phyloP scores from a whole-genome alignment of 2,329 filamentous ascomycete genomes.

The Epichloe bromicola region DNA sequence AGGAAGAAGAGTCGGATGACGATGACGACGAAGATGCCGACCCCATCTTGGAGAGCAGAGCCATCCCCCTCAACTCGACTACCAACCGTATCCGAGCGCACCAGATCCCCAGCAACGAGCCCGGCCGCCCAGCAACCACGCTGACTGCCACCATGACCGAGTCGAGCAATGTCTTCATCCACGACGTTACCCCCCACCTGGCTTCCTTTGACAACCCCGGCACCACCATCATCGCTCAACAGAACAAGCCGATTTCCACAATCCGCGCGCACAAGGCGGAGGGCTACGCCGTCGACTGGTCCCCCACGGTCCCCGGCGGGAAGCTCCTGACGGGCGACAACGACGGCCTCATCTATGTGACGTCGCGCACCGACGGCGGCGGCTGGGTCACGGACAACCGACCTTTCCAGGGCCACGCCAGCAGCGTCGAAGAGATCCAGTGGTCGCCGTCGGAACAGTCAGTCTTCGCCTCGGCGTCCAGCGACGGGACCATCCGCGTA shows the following conservation, averaged over 20 bases:
- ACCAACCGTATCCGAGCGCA: slow-evolving; percentile 89
- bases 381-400: slow-evolving; percentile 79
- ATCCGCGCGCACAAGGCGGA: slow-evolving; percentile 85
- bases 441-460: slow-evolving; percentile 91
- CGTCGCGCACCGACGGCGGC: slow-evolving; percentile 74
- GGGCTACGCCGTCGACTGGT: slow-evolving; percentile 97
- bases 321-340: slow-evolving; percentile 89
- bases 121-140: slow-evolving; percentile 62
- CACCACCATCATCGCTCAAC: slow-evolving; percentile 61
- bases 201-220: slow-evolving; percentile 83
- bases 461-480: slow-evolving; percentile 88
- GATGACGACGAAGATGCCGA: slow-evolving; percentile 70
- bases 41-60: slow-evolving; percentile 85
- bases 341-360: slow-evolving; percentile 77
- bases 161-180: slow-evolving; percentile 75
- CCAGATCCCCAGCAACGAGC: slow-evolving; percentile 61
- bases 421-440: slow-evolving; percentile 86
- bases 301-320: slow-evolving; percentile 59
- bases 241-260: slow-evolving; percentile 79
- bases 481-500: slow-evolving; percentile 86
- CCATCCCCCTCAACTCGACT: slow-evolving; percentile 72
- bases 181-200: slow-evolving; percentile 89
- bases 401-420: slow-evolving; percentile 70
- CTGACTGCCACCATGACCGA: slow-evolving; percentile 89
- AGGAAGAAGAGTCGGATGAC: slow-evolving; percentile 52